Evolutionary conservation across 352 stramenopile genomes (phyloP).

Genomic region (Pythium apleroticum): DNA sequence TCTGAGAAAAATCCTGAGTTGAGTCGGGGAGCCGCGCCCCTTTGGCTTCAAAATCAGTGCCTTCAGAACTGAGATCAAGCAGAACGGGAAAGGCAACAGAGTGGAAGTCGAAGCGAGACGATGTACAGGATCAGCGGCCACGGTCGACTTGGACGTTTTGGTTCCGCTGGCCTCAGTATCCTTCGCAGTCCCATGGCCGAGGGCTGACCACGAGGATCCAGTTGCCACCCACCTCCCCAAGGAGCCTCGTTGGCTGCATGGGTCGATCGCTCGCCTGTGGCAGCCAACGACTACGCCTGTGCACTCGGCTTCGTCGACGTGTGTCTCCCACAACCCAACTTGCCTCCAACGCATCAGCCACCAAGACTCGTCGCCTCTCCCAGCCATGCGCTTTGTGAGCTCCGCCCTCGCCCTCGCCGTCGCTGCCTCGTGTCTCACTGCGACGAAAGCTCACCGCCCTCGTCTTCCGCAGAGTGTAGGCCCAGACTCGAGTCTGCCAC

Average conservation of each 20-base stretch:
- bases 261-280: too few species aligned
- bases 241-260: neutral
- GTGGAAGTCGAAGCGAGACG: neutral
- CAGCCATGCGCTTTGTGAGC: neutral
- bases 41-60: conserved; percentile 1
- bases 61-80: neutral
- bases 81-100: neutral
- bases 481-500: neutral
- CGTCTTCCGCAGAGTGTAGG: neutral
- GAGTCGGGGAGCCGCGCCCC: neutral
- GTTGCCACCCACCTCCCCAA: neutral
- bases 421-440: neutral
- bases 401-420: neutral
- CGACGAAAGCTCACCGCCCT: neutral
- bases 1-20: neutral
- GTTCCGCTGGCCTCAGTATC: neutral
- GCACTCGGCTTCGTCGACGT: neutral
- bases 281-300: neutral
- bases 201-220: neutral
- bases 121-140: neutral
- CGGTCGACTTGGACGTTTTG: neutral
- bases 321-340: neutral
- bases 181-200: neutral
- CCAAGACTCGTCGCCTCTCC: neutral
- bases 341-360: neutral